A percentile compares a stretch with the other conserved stretches of the same genome.
Conservation (phyloP, 345 rosid genomes). For the Cardamine resedifolia region DNA sequence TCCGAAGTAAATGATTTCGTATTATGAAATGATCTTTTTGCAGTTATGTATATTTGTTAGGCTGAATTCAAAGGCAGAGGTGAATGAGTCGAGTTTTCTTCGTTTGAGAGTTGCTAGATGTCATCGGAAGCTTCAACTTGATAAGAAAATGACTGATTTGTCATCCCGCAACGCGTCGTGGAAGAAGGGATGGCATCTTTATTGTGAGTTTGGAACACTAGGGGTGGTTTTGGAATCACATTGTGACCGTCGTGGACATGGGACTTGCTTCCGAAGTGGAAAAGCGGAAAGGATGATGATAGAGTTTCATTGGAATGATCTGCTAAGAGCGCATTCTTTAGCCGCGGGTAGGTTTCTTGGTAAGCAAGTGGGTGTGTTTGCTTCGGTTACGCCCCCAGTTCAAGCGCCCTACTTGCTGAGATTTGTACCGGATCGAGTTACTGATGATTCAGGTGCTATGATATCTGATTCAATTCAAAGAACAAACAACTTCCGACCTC, state of each 20-base stretch:
- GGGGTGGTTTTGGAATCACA: constrained; percentile 61
- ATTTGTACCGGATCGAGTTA: constrained; percentile 88
- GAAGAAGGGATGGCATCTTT: constrained; percentile 66
- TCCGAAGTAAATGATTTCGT: not conserved
- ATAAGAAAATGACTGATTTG: constrained; percentile 44
- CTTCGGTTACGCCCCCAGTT: constrained; percentile 81
- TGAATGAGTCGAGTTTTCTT: constrained; percentile 44
- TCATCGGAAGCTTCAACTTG: constrained; percentile 69
- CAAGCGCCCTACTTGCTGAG: constrained; percentile 84
- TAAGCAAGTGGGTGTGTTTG: constrained; percentile 45
- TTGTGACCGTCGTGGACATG: constrained; percentile 36
- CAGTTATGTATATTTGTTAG: constrained; percentile 65
- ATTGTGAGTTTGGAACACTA: constrained; percentile 78
- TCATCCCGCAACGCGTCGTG: constrained; percentile 52
- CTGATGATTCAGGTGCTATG: constrained; percentile 94
- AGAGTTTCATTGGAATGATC: constrained; percentile 79
- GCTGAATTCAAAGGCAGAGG: constrained; percentile 45
- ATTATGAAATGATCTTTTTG: not conserved
- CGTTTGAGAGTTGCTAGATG: constrained; percentile 60
- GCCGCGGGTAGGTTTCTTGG: constrained; percentile 51
- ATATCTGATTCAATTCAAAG: constrained; percentile 75
- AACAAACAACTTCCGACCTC: constrained; percentile 64
- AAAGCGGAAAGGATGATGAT: constrained; percentile 39
- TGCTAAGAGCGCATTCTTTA: constrained; percentile 65
- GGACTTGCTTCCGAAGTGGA: constrained; percentile 47